Conservation (phyloP, 2,329 filamentous ascomycete species). For the Dichotomopilus funicola region DNA sequence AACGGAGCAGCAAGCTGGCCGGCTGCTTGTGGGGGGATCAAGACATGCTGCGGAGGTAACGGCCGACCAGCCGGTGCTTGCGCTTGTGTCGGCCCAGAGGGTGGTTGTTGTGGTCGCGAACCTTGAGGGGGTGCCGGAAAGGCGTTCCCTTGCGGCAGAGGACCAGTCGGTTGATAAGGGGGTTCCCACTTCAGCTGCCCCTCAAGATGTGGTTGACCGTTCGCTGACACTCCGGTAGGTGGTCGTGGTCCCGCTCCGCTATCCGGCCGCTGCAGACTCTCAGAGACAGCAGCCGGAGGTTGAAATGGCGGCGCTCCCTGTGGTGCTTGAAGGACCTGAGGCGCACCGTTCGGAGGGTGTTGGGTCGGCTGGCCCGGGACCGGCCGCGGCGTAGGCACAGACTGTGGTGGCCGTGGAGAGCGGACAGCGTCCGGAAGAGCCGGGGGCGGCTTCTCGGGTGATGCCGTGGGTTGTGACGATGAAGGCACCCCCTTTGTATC, state of each 20-base stretch:
- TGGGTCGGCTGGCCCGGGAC: constrained; percentile 7
- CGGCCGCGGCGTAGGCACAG: background rate
- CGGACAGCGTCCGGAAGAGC: constrained; percentile 12
- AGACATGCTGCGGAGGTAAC: constrained; percentile 15
- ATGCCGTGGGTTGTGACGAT: constrained; percentile 2
- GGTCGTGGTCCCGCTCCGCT: constrained; percentile 26
- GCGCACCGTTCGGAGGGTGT: constrained; percentile 14
- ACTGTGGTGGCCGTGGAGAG: constrained; percentile 14
- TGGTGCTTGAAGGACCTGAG: constrained; percentile 36
- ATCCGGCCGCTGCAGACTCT: constrained; percentile 32
- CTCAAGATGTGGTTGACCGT: constrained; percentile 26
- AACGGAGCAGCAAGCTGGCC: constrained; percentile 32
- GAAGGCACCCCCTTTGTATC: constrained; percentile 9
- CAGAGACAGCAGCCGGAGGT: constrained; percentile 25
- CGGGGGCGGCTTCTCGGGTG: constrained; percentile 1
- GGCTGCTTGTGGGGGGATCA: constrained; percentile 22
- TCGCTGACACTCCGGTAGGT: constrained; percentile 17
- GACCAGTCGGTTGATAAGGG: constrained; percentile 30
- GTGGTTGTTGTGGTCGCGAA: constrained; percentile 7
- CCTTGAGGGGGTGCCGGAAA: constrained; percentile 5
- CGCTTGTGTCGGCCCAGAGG: constrained; percentile 15
- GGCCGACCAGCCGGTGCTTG: constrained; percentile 11
- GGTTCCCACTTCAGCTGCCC: constrained; percentile 37
- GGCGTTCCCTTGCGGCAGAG: constrained; percentile 5
- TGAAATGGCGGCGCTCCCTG: constrained; percentile 30